Evolutionary conservation across 2,329 filamentous ascomycete species (phyloP), one percentile per base, ranked within the genome.

Genomic region (Trichophyton mentagrophytes): DNA sequence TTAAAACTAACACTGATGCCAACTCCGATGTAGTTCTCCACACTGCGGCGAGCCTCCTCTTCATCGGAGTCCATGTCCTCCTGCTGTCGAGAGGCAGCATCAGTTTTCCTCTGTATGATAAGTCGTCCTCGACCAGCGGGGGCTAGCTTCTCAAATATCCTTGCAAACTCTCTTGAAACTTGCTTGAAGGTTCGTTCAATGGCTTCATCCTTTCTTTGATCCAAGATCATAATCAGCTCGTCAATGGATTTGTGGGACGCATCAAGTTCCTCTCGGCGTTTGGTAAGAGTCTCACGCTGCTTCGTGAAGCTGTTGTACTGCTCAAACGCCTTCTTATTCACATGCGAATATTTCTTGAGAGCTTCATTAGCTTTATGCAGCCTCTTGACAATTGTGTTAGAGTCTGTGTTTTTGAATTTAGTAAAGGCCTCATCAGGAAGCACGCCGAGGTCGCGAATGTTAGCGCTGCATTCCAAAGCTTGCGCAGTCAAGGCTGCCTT

Each of bases 241-340:
- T 95, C 87, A 67, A 99, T 99, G 1, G 89, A 92, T 40, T 80
- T 81, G 66, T 95, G 90, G 2, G 89, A 92, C 13, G 85, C 85
- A 67, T 96, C 90, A 9, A 99, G 84, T 72, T 97, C 93, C 67
- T 86, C 83, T 57, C 92, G 85, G 66, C 93, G 87, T 69, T 88
- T 87, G 57, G 88, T 88, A 17, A 99, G 80, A 22, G 87, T 87
- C 64, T 96, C 91, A 61, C 95, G 87, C 74, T 96, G 90, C 58
- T 86, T 88, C 6, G 92, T 96, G 72, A 97, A 99, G 76, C 86
- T 95, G 77, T 92, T 95, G 78, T 97, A 99, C 73, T 99, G 93
- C 75, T 99, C 95, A 71, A 97, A 96, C 0, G 93, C 93, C 77
- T 99, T 97, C 78, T 97, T 99, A 82, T 99, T 99, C 76, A 99